Evolutionary conservation across 306 rosid species (phyloP), one percentile per base, ranked within the genome.

Genomic region (Dicorynia guianensis): DNA sequence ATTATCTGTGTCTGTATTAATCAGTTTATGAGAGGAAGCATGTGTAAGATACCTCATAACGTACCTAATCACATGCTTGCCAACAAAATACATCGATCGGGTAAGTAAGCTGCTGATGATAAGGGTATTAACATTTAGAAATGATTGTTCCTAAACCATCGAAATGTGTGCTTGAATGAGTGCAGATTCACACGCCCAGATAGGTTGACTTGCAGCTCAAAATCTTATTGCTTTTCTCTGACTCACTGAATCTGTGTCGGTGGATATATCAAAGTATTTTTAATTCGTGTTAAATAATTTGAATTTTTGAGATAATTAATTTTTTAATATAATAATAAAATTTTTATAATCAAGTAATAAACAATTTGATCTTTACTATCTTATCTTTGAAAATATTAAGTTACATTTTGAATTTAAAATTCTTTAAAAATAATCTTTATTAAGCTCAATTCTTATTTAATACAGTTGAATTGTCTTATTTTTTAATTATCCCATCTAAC

Each of bases 1-100:
- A 46, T 9, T 35, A 25, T 50, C 35, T 50, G 36, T 30, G 69
- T 69, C 42, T 11, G 58, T 20, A 63, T 63, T 57, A 34, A 77
- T 59, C 59, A 13, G 47, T 67, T 52, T 19, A 15, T 73, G 82
- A 79, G 67, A 71, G 73, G 58, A 39, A 72, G 82, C 87, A 84
- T 76, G 87, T 84, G 85, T 72, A 6, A 57, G 81, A 76, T 63
- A 67, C 79, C 77, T 83, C 72, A 60, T 66, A 72, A 53, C 61
- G 79, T 54, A 84, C 84, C 84, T 76, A 84, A 72, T 84, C 87
- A 84, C 84, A 80, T 84, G 87, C 53, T 54, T 71, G 39, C 20
- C 43, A 58, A 52, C 57, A 59, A 72, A 71, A 25, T 3, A 52
- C 15, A 67, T 35, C 15, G 36, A 67, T 35, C 15, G 36, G 57